Base-by-base conservation (phyloP, 805 yeast genomes). In the Ogataea zsoltii region DNA sequence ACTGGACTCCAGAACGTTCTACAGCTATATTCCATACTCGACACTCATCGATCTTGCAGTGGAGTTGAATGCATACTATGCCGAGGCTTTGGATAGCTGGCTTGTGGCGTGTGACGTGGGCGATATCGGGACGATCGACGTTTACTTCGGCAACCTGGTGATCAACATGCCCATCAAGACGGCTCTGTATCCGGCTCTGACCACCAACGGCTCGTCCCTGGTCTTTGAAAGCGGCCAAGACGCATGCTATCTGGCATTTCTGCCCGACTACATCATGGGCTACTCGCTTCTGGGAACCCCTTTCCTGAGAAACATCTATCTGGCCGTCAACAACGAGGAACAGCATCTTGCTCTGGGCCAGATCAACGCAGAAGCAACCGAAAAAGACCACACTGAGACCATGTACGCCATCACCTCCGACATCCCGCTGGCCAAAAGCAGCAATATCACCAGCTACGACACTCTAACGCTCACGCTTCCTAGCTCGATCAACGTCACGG, bases 41-140 rank as follows among this genome's bases (percentile, higher is more conserved):
- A 59, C 78, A 4, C 67, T 86, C 33, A 70, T 85, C 41, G 78
- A 77, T 53, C 63, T 86, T 25, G 88, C 91, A 0, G 70, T 85
- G 19, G 91, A 86, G 62, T 66, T 83, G 32, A 82, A 82, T 56
- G 92, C 92, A 0, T 76, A 72, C 50, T 86, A 78, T 58, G 72
- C 76, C 3, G 60, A 65, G 3, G 67, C 69, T 5, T 56, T 70
- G 6, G 68, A 67, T 18, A 56, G 73, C 14, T 86, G 92, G 92
- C 55, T 83, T 13, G 82, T 83, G 12, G 75, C 76, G 46, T 86
- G 94, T 66, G 65, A 74, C 11, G 65, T 83, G 13, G 73, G 71
- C 1, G 55, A 63, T 4, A 62, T 73, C 18, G 89, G 88, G 1
- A 65, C 74, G 0, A 44, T 86, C 7, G 70, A 74, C 38, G 75